These are phyloP conservation scores for Myriosclerotinia duriaeana DNA, from an alignment of 2,329 filamentous ascomycete genomes.

Conservation along the genomic window DNA sequence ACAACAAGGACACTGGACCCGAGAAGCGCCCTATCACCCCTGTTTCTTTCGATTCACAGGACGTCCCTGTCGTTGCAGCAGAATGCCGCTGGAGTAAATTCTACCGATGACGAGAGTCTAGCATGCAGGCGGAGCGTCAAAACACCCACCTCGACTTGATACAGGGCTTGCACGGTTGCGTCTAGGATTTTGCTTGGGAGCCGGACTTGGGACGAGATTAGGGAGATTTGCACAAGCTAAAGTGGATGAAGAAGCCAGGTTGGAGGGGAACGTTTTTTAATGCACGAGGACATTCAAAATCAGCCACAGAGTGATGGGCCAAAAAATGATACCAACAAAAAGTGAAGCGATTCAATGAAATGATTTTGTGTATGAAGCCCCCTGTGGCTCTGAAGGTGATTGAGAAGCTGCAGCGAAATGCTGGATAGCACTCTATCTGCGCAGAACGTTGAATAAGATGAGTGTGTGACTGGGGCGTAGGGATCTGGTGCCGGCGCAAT, in stretches of 20 bases:
- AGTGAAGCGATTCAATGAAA: constrained; percentile 34
- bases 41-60: constrained; percentile 32
- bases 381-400: constrained; percentile 32
- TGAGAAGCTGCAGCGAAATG: constrained; percentile 32
- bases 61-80: constrained; percentile 30
- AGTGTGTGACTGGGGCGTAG: constrained; percentile 36
- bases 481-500: constrained; percentile 37
- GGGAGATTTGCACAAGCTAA: constrained; percentile 22
- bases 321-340: constrained; percentile 32
- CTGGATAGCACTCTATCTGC: constrained; percentile 36
- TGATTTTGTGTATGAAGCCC: constrained; percentile 29
- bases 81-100: constrained; percentile 35
- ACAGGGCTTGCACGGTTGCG: constrained; percentile 32
- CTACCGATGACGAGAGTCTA: constrained; percentile 29
- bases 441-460: constrained; percentile 38
- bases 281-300: constrained; percentile 26
- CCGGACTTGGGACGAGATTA: constrained; percentile 26
- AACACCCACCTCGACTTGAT: constrained; percentile 27
- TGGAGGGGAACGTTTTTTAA: constrained; percentile 25
- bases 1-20: constrained; percentile 38
- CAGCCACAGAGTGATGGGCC: constrained; percentile 32
- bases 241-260: constrained; percentile 26
- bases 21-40: constrained; percentile 36
- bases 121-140: constrained; percentile 30
- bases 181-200: constrained; percentile 26